Evolutionary conservation across 106 monocot genomes (phyloP), one percentile per base, ranked within the genome.

Genomic region (Dendrobium catenatum): DNA sequence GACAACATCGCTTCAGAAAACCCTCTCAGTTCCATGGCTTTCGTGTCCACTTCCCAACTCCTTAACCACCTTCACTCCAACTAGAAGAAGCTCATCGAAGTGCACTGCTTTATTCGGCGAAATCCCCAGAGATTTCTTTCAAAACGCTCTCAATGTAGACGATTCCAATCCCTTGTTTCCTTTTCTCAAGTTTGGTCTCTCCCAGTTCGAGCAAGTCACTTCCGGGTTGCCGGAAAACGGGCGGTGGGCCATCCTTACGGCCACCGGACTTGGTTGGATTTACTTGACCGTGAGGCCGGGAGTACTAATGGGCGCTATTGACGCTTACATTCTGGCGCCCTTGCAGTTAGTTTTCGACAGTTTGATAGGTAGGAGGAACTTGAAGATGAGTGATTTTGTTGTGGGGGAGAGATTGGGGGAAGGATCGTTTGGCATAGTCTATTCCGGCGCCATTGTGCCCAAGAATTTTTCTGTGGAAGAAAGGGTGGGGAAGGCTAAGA

Each of bases 201-300:
- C 84, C 56, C 83, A 88, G 80, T 37, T 89, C 40, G 82, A 92
- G 24, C 77, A 31, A 41, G 7, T 86, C 1, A 31, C 43, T 15
- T 13, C 83, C 2, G 78, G 73, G 8, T 48, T 90, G 11, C 86
- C 96, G 13, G 90, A 82, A 76, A 79, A 84, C 10, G 83, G 83
- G 89, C 87, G 88, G 29, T 90, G 90, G 94, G 94, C 77, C 80
- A 20, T 90, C 44, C 47, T 90, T 58, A 75, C 77, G 9, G 9
- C 87, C n/a, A 40, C 84, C 16, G 92, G 85, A 19, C 6, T 92
- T 10, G 67, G 66, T 15, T 96, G 92, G 92, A 33, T 85, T 24
- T 96, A 96, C 89, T 79, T 96, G 84, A 96, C 96, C 6, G 94
- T 86, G 27, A 86, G 96, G 78, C 96, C 96, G 0, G 96, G 96